Conservation (phyloP, 257 asterid genomes). For the Fraxinus excelsior region DNA sequence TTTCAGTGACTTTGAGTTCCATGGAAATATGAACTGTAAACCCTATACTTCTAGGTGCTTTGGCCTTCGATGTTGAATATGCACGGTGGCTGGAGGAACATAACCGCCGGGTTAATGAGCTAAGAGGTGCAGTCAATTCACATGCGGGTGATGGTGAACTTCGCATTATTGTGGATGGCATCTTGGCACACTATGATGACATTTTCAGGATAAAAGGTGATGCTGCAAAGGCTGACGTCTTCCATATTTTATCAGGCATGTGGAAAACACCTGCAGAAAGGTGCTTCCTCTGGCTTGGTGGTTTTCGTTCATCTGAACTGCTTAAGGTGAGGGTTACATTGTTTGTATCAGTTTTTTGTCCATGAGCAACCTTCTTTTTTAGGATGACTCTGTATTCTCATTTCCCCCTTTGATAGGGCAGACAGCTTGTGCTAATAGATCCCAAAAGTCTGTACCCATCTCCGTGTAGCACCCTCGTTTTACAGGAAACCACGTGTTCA, state of each 20-base stretch:
- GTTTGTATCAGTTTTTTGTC: slow-evolving; percentile 5
- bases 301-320: slow-evolving; percentile 94
- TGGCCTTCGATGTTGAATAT: slow-evolving; percentile 96
- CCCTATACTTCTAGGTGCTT: slow-evolving; percentile 67
- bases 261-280: slow-evolving; percentile 99
- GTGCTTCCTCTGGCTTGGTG: slow-evolving; percentile 98
- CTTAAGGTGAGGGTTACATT: slow-evolving; percentile 56
- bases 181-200: slow-evolving; percentile 85
- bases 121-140: slow-evolving; percentile 91
- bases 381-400: neutral
- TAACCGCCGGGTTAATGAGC: slow-evolving; percentile 80
- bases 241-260: slow-evolving; percentile 95
- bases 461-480: neutral
- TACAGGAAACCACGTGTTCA: neutral
- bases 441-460: neutral
- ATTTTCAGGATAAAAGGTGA: slow-evolving; percentile 89
- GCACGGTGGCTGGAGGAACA: slow-evolving; percentile 98
- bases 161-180: slow-evolving; percentile 86
- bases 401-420: neutral
- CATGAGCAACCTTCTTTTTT: neutral
- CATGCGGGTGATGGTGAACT: slow-evolving; percentile 97
- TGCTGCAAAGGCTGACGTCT: slow-evolving; percentile 93
- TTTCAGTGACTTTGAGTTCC: slow-evolving; percentile 42
- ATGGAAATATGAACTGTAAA: slow-evolving; percentile 28
- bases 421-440: neutral